These are phyloP conservation scores for Parsonsia alboflavescens DNA, from an alignment of 257 asterid genomes.

Conservation along the genomic window DNA sequence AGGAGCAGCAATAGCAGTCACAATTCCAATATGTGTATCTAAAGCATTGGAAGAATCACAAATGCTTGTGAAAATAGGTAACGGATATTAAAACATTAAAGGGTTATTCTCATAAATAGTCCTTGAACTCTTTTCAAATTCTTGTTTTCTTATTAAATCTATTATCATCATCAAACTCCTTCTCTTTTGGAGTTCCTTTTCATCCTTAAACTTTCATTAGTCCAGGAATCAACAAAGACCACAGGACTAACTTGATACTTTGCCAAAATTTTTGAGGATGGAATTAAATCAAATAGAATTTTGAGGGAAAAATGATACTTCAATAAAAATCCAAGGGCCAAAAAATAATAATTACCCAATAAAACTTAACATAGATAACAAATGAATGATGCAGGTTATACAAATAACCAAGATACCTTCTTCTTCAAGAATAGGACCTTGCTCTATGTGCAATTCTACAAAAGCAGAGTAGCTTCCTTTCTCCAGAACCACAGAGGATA, in stretches of 20 bases:
- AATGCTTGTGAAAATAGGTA: neutral
- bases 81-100: neutral
- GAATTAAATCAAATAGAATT: no score
- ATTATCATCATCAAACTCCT: neutral
- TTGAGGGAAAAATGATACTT: neutral
- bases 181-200: neutral
- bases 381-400: neutral
- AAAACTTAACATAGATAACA: neutral
- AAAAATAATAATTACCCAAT: neutral
- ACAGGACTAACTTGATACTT: neutral
- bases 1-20: slow-evolving; percentile 97
- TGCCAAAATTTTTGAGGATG: neutral
- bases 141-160: neutral
- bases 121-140: neutral
- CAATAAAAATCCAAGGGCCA: neutral
- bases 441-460: slow-evolving; percentile 91
- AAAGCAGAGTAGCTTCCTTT: slow-evolving; percentile 78
- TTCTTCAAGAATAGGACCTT: slow-evolving; percentile 93
- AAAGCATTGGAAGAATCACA: slow-evolving; percentile 9
- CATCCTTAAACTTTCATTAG: neutral
- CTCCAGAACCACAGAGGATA: slow-evolving; percentile 57
- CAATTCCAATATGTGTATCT: slow-evolving; percentile 76
- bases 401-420: slow-evolving; percentile 49
- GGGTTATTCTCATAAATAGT: neutral
- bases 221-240: neutral